These are phyloP conservation scores for Globisporangium uncinulatum DNA, from an alignment of 352 stramenopile genomes.

Conservation along the genomic window DNA sequence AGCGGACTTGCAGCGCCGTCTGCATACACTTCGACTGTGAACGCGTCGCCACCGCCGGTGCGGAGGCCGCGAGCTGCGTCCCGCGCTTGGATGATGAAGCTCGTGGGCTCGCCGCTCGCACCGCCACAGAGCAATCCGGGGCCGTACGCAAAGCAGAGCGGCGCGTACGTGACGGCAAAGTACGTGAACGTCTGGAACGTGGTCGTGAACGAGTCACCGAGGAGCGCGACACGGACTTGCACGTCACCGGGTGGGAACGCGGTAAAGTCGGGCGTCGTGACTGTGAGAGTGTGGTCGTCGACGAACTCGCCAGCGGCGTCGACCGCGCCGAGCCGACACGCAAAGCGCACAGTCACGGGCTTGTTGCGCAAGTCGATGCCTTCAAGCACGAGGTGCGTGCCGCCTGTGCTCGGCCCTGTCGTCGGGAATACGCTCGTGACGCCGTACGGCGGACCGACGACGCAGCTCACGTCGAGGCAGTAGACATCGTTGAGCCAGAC, in stretches of 20 bases:
- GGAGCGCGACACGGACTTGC: constrained; percentile 89
- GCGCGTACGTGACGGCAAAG: constrained; percentile 89
- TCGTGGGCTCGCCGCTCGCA: constrained; percentile 61
- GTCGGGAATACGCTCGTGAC: constrained; percentile 87
- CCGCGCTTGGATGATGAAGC: constrained; percentile 81
- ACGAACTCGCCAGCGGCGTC: constrained; percentile 88
- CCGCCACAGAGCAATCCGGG: constrained; percentile 88
- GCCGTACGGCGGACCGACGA: constrained; percentile 95
- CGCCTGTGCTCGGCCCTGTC: constrained; percentile 92
- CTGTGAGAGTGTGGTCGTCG: constrained; percentile 86
- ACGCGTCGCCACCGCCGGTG: constrained; percentile 92
- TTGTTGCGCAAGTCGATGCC: constrained; percentile 92
- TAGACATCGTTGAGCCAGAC: constrained; percentile 92
- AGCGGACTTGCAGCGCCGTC: constrained; percentile 42
- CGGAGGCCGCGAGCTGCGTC: constrained; percentile 78
- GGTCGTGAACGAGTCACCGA: constrained; percentile 93
- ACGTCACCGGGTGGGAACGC: constrained; percentile 80
- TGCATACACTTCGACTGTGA: constrained; percentile 62
- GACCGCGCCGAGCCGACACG: constrained; percentile 86
- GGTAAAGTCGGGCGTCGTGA: constrained; percentile 89
- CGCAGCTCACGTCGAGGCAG: constrained; percentile 89
- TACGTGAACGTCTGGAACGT: constrained; percentile 91
- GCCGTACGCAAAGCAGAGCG: constrained; percentile 90
- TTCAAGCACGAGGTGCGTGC: constrained; percentile 77
- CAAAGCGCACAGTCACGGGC: constrained; percentile 84